Evolutionary conservation across 2,329 filamentous ascomycete genomes (phyloP).

Genomic region (Bipolaris bicolor): DNA sequence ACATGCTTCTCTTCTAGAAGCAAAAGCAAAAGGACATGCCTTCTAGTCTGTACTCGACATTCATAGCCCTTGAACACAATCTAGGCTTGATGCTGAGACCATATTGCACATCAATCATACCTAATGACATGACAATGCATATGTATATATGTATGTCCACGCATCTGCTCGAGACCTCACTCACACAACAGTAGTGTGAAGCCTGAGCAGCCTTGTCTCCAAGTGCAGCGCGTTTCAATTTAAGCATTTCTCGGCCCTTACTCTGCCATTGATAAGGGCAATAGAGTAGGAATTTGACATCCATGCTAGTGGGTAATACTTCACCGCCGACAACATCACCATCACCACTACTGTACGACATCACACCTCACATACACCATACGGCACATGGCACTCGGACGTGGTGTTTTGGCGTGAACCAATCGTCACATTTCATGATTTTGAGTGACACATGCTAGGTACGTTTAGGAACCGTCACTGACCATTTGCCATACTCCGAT

Average conservation of each 20-base stretch:
- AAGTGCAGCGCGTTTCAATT: conserved; percentile 41
- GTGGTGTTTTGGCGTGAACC: conserved; percentile 40
- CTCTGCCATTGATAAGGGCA: conserved; percentile 76
- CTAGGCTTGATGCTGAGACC: neutral
- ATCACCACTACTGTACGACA: neutral
- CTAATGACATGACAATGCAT: neutral
- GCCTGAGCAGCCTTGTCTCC: conserved; percentile 41
- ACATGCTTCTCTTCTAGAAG: neutral
- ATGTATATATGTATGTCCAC: conserved; percentile 26
- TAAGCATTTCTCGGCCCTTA: conserved; percentile 99
- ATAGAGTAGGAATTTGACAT: conserved; percentile 99
- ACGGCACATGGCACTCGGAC: conserved; percentile 3
- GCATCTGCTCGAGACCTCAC: conserved; percentile 31
- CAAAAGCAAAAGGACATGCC: neutral
- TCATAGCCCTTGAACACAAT: neutral
- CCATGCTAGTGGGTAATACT: conserved; percentile 69
- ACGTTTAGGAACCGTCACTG: conserved; percentile 32
- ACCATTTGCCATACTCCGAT: conserved; percentile 45
- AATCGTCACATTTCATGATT: conserved; percentile 47
- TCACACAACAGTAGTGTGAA: conserved; percentile 23
- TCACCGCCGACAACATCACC: conserved; percentile 6
- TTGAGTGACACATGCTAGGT: conserved; percentile 45
- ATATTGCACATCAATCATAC: no score
- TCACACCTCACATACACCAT: conserved; percentile 4
- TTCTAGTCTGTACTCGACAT: neutral